A percentile compares a stretch with the other conserved stretches of the same genome.
These are phyloP conservation scores for Naganishia liquefaciens DNA, from an alignment of 1,284 basidiomycete species.

Conservation along the genomic window DNA sequence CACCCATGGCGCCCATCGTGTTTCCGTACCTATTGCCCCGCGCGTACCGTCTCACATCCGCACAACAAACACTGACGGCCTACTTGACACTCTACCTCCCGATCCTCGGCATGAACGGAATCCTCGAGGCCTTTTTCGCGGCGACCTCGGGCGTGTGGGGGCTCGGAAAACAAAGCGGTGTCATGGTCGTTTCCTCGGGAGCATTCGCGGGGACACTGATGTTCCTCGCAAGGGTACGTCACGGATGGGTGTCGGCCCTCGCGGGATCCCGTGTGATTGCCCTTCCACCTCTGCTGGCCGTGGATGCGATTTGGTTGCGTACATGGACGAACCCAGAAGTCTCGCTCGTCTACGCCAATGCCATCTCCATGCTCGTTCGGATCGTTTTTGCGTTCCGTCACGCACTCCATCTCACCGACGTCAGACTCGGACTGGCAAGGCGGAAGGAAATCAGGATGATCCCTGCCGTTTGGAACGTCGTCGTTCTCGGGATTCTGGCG, in stretches of 20 bases:
- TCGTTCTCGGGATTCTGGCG: not conserved
- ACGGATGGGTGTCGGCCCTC: not conserved
- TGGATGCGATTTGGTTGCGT: constrained; percentile 5
- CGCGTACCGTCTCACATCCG: constrained; percentile 72
- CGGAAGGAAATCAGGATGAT: constrained; percentile 7
- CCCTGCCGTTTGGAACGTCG: not conserved
- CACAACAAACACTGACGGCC: constrained; percentile 67
- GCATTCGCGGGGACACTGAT: constrained; percentile 27
- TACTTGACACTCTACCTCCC: constrained; percentile 82
- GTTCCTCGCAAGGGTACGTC: constrained; percentile 5
- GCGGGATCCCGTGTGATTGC: not conserved
- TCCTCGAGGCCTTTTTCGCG: constrained; percentile 83
- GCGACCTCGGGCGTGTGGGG: constrained; percentile 69
- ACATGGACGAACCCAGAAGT: constrained; percentile 30
- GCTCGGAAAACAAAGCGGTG: constrained; percentile 65
- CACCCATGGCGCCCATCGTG: constrained; percentile 69
- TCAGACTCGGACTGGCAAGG: not conserved
- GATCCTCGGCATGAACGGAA: constrained; percentile 80
- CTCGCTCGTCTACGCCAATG: constrained; percentile 73
- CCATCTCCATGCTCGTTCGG: constrained; percentile 40
- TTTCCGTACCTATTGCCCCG: constrained; percentile 70
- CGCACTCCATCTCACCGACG: constrained; percentile 14
- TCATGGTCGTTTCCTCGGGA: constrained; percentile 42
- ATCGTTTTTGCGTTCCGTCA: constrained; percentile 47
- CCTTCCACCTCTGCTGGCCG: no score